Evolutionary conservation across 495 filamentous ascomycete genomes (phyloP).

Genomic region (Acidiella bohemica): DNA sequence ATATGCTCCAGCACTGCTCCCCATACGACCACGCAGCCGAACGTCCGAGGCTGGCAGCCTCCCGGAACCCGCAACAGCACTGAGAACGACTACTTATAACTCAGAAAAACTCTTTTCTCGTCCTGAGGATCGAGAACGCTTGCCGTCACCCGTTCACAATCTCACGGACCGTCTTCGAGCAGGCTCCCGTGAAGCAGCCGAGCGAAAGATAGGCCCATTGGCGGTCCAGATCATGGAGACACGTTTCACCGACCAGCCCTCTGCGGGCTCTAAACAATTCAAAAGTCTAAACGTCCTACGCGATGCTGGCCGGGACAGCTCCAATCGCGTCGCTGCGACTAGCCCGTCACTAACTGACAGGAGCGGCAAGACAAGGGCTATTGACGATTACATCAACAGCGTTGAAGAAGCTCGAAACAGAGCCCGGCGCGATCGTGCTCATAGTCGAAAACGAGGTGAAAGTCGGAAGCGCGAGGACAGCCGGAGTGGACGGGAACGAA

Average conservation of each 20-base stretch:
- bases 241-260: too few relatives aligned
- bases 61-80: slow-evolving; percentile 14
- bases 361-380: slow-evolving; percentile 42
- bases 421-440: slow-evolving; percentile 37
- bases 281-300: too few relatives aligned
- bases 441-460: slow-evolving; percentile 35
- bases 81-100: slow-evolving; percentile 2
- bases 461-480: slow-evolving; percentile 25
- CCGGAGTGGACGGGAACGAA: slow-evolving; percentile 32
- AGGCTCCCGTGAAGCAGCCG: too few relatives aligned
- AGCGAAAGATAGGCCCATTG: too few relatives aligned
- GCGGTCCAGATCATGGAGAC: too few relatives aligned
- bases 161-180: too few relatives aligned
- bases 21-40: background rate
- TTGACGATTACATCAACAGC: slow-evolving; percentile 80
- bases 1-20: slow-evolving; percentile 1
- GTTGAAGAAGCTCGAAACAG: slow-evolving; percentile 61
- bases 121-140: slow-evolving; percentile 3
- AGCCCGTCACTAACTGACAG: slow-evolving; percentile 27
- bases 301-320: too few relatives aligned
- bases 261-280: too few relatives aligned
- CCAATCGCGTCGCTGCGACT: background rate
- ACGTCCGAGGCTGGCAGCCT: slow-evolving; percentile 11
- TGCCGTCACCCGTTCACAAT: slow-evolving; percentile 52
- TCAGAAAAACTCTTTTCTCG: slow-evolving; percentile 3